Evolutionary conservation across 306 rosid species (phyloP), one percentile per base, ranked within the genome.

Genomic region (Amphicarpaea edgeworthii): DNA sequence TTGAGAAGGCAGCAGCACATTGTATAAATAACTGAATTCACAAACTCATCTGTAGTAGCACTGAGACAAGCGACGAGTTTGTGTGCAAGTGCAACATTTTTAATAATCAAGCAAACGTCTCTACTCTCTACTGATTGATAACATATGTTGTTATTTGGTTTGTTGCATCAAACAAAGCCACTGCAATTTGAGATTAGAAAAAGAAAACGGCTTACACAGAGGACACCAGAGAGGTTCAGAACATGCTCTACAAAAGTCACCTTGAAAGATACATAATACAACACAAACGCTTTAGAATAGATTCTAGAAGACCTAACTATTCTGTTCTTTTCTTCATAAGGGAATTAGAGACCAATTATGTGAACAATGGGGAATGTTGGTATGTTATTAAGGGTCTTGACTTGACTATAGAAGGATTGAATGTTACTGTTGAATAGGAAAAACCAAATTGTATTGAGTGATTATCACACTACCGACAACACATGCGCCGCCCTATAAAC

Each of bases 111-210:
- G n/a, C n/a, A n/a, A n/a, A 16, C 14, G 42, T 6, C 16, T 38
- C 45, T 12, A n/a, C n/a, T n/a, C n/a, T 5, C 16, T 38, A 57
- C 19, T 34, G 19, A 59, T 38, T 38, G 37, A 54, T 59, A 32
- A 34, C 62, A 68, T 15, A n/a, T n/a, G 23, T 74, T 46, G n/a
- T n/a, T n/a, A n/a, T n/a, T 17, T 30, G 37, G 32, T 17, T 14
- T 62, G 54, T 9, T 41, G 45, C 28, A 16, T 55, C 68, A 67
- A 55, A 67, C 68, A 67, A 55, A 67, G 80, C 32, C 50, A 14
- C 32, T 23, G 38, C 65, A 12, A 20, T 20, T 50, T n/a, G 45
- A 30, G 69, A 68, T 12, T 15, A 49, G 41, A 75, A 20, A 45
- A 26, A 11, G 77, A 24, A 24, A 41, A 57, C n/a, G 78, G 28